These are phyloP conservation scores for Aspergillus versicolor DNA, from an alignment of 2,329 filamentous ascomycete genomes.

Conservation along the genomic window DNA sequence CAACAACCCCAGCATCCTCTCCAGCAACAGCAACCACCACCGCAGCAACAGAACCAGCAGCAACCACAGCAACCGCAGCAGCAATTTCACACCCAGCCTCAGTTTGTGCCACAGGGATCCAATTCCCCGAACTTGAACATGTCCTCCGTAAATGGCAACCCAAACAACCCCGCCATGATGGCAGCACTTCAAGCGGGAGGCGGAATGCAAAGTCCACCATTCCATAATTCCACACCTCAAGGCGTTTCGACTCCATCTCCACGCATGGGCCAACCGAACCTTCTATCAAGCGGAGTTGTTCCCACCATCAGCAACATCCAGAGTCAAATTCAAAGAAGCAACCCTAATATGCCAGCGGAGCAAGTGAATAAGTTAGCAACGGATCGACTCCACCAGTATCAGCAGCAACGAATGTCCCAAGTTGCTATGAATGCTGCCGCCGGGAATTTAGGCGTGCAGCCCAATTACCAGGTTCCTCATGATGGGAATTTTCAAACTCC, in stretches of 20 bases:
- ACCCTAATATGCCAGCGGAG: slow-evolving; percentile 54
- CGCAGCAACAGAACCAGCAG: slow-evolving; percentile 18
- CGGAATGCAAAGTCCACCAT: slow-evolving; percentile 46
- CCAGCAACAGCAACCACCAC: slow-evolving; percentile 10
- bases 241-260: slow-evolving; percentile 47
- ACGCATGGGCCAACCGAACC: slow-evolving; percentile 49
- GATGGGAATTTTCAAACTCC: slow-evolving; percentile 39
- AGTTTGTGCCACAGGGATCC: slow-evolving; percentile 41
- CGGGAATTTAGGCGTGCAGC: slow-evolving; percentile 45
- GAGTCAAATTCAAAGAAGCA: slow-evolving; percentile 51
- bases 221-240: slow-evolving; percentile 38
- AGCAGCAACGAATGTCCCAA: slow-evolving; percentile 51
- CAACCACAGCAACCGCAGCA: slow-evolving; percentile 28
- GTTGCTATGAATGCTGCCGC: slow-evolving; percentile 54
- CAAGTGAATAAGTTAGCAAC: slow-evolving; percentile 55
- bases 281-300: slow-evolving; percentile 54
- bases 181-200: slow-evolving; percentile 44
- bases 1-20: slow-evolving; percentile 35
- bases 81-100: slow-evolving; percentile 41
- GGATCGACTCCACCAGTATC: slow-evolving; percentile 49
- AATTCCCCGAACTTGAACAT: slow-evolving; percentile 49
- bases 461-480: slow-evolving; percentile 41
- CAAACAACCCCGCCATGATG: slow-evolving; percentile 46
- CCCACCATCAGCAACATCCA: slow-evolving; percentile 56
- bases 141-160: slow-evolving; percentile 38